Conservation (phyloP, 257 asterid genomes). For the Solanum bulbocastanum region DNA sequence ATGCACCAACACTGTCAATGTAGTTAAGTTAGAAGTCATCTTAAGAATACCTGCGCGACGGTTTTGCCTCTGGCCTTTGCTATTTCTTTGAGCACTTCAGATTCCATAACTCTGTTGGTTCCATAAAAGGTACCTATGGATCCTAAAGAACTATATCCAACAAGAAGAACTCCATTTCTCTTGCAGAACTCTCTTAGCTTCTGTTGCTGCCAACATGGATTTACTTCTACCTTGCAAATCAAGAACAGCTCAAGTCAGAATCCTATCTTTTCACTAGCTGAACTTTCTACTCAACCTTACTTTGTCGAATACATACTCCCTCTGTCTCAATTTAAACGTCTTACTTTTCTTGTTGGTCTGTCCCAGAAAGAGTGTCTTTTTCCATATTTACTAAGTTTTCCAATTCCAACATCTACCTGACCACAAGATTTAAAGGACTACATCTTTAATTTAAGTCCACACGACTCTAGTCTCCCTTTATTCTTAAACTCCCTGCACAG, state of each 20-base stretch:
- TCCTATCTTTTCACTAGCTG: background rate
- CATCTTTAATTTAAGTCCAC: background rate
- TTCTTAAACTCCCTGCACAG: background rate
- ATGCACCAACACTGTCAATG: background rate
- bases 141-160: slow-evolving; percentile 52
- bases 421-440: background rate
- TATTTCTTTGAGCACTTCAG: slow-evolving; percentile 38
- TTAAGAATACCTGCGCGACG: slow-evolving; percentile 42
- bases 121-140: slow-evolving; percentile 51
- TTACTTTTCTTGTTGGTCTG: background rate
- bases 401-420: background rate
- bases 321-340: background rate
- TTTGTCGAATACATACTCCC: background rate
- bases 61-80: slow-evolving; percentile 37
- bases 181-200: slow-evolving; percentile 51
- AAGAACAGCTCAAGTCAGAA: background rate
- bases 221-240: slow-evolving; percentile 54
- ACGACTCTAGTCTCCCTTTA: background rate
- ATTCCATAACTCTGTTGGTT: slow-evolving; percentile 43
- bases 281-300: background rate
- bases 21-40: background rate
- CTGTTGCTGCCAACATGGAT: slow-evolving; percentile 76
- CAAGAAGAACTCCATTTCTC: slow-evolving; percentile 31
- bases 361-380: background rate
- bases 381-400: background rate